Base-by-base conservation (phyloP, 768 basidiomycete genomes). In the Podaxis rugospora region DNA sequence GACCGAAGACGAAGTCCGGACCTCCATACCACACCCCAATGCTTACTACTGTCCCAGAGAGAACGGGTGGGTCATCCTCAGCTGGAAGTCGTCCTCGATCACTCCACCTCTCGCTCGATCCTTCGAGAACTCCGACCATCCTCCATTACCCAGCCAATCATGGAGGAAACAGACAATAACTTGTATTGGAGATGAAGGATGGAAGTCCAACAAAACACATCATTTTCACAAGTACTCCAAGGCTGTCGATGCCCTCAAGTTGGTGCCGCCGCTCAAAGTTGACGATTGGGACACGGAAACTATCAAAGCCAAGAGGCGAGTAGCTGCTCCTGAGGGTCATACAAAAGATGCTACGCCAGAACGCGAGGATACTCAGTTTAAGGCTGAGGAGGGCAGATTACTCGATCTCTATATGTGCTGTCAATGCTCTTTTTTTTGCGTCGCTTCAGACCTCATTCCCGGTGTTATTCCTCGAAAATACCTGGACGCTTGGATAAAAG, bases 321-420 rank as follows among this genome's bases (percentile, higher is more conserved):
- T 69, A 36, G 75, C 67, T 3, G 70, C 74, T 2, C 69, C 76
- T 11, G 76, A 80, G 52, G 63, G 78, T 21, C 82, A 84, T 64
- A 69, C 82, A 54, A 78, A 79, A 9, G 74, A 74, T 2, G 64
- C 68, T 5, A 74, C 74, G n/a, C 46, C 63, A 21, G 60, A 70
- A 56, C 74, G 74, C 16, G 75, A 77, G 25, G 69, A 75, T 51
- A 73, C 71, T 28, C 71, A 74, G n/a, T 72, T 76, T 14, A 62
- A 55, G n/a, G 61, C 58, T 25, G 63, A 71, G 28, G 80, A 79
- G 25, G 86, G 83, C 23, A 83, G 79, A 61, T 70, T 89, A 28
- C 74, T 93, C 44, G 90, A 93, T 70, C 78, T 93, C 28, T 93
- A 89, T 67, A 76, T 92, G 49, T 94, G 92, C 70, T 93, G 92